A percentile compares a stretch with the other conserved stretches of the same genome.
Conservation (phyloP, 192 early-diverging fungal species). For the Diversispora eburnea region DNA sequence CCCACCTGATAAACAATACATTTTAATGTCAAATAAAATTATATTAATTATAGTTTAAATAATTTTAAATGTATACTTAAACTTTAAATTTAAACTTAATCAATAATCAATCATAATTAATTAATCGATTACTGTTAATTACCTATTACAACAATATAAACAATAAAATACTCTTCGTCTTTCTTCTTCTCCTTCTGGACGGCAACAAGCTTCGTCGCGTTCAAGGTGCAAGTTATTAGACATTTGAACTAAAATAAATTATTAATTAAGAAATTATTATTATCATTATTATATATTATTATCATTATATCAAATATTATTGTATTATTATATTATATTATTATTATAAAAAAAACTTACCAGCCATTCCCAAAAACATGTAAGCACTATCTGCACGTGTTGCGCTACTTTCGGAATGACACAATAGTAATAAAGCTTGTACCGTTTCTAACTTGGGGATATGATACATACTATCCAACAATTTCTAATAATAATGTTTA, state of each 20-base stretch:
- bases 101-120: too few relatives aligned
- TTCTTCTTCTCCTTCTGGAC: conserved; percentile 21
- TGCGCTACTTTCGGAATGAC: background rate
- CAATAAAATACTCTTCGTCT: conserved; percentile 28
- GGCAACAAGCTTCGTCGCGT: background rate
- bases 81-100: background rate
- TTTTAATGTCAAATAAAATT: background rate
- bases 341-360: background rate
- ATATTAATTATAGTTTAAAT: background rate
- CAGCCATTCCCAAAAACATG: conserved; percentile 28
- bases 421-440: conserved; percentile 26
- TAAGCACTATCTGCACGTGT: conserved; percentile 15
- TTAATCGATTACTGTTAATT: background rate
- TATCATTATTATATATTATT: background rate
- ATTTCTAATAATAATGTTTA: background rate
- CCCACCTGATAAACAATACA: conserved; percentile 11
- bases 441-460: conserved; percentile 18
- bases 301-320: background rate
- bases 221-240: conserved; percentile 6
- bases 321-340: background rate
- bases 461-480: conserved; percentile 20
- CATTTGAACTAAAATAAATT: conserved; percentile 22
- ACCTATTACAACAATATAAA: conserved; percentile 23
- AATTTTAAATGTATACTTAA: background rate
- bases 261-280: background rate